Base-by-base conservation (phyloP, 108 stramenopile species). In the Parmales sp. region DNA sequence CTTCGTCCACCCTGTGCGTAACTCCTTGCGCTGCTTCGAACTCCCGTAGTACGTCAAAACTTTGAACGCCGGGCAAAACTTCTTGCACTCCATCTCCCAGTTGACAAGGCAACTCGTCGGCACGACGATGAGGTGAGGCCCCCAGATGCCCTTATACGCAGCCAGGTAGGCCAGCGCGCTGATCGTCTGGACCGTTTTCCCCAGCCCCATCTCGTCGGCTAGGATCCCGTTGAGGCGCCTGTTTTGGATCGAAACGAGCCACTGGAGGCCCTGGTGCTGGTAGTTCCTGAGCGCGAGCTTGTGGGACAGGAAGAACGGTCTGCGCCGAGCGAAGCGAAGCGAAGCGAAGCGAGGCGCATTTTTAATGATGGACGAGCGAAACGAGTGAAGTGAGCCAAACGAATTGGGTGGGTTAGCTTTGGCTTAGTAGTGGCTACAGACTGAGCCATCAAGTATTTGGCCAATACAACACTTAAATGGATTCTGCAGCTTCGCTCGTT, bases 11-110 rank as follows among this genome's bases (percentile, higher is more conserved):
- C 98, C 98, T 23, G 66, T 65, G 39, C 98, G 82, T 29, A 97
- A 78, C 68, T 88, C 89, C 69, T 94, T 95, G 9, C 98, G 74
- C 26, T 81, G 76, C 74, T 95, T 96, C 26, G 90, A 88, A 37
- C 85, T 87, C 20, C 98, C 98, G 69, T 95, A 97, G 80, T 99
- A 99, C 26, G 94, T 94, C 48, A 95, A 65, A 41, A 96, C 89
- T 75, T 95, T 91, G 60, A 94, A 75, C 0, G 84, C 91, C 0
- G 94, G 92, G 66, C 88, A 89, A 72, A 95, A 99, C 49, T 91
- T 78, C 70, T 96, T 96, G 51, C 96, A 79, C 73, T 99, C 98
- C 34, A 83, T 85, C 69, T 99, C 98, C 98, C 98, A 99, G 78
- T 99, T 99, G 39, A 97, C 88, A 29, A 99, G 84, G 69, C 92